Base-by-base conservation (phyloP, 768 basidiomycete species). In the Tylopilus felleus region DNA sequence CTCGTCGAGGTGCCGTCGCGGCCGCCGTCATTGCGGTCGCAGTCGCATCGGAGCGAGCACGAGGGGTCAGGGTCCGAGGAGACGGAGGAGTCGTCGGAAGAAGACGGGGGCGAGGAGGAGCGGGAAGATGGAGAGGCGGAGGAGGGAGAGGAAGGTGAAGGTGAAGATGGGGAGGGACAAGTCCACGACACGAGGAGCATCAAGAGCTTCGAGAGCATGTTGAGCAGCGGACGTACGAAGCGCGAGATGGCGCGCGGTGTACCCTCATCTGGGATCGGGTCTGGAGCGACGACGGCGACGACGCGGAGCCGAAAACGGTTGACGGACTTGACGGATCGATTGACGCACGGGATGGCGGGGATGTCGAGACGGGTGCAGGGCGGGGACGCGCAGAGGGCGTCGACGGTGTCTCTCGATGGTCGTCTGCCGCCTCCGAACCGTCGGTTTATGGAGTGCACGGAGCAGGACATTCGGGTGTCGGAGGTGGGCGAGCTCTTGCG, bases 121-220 rank as follows among this genome's bases (percentile, higher is more conserved):
- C 58, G 48, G 1, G 66, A 58, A 29, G 68, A 63, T 17, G 71
- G 65, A 71, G 65, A 10, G 28, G 63, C 9, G 27, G 49, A 66
- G 10, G 58, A 61, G 3, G 63, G 70, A 1, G 71, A 64, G 8
- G 60, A 51, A 5, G 68, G 59, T 16, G 73, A 66, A 2, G 56
- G 58, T 1, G 65, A 69, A 1, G 72, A 66, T 2, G 74, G 68
- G 2, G 60, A 40, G 2, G 57, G 51, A 5, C 65, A 74, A 47
- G 66, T 60, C 43, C 71, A 77, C 52, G 91, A 92, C 68, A 62
- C 82, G 40, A 76, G 86, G 71, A 93, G 91, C 60, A 88, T 94
- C 49, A 74, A 83, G 59, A 94, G 92, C 66, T 93, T 95, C 63
- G 87, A 86, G 74, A 93, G 82, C 59, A 93, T 92, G 91, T 74